phyloP scores from a whole-genome alignment of 2,329 filamentous ascomycete species.

The Pseudogymnoascus sp. region DNA sequence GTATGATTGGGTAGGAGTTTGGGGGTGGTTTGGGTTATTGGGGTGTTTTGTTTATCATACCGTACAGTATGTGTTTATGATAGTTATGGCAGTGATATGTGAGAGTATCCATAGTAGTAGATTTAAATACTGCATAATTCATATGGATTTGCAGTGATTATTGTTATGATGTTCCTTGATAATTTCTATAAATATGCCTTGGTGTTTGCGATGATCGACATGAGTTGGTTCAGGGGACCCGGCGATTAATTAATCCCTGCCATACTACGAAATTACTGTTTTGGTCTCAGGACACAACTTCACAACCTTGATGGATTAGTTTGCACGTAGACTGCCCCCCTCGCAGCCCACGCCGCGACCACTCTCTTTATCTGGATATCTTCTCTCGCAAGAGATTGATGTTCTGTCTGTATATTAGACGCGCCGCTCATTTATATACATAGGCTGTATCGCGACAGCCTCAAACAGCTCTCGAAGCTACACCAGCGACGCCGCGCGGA shows the following conservation, averaged over 20 bases:
- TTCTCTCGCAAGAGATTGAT: neutral
- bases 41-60: conserved; percentile 5
- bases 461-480: neutral
- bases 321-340: neutral
- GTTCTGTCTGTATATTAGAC: conserved; percentile 21
- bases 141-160: neutral
- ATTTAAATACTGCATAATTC: neutral
- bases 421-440: conserved; percentile 25
- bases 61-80: conserved; percentile 1
- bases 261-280: conserved; percentile 2
- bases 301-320: conserved; percentile 6
- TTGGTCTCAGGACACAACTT: conserved; percentile 4
- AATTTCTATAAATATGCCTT: neutral
- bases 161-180: neutral
- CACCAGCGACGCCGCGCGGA: neutral
- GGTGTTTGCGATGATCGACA: neutral
- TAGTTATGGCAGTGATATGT: neutral
- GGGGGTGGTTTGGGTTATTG: neutral
- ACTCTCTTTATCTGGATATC: conserved; percentile 3
- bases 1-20: neutral
- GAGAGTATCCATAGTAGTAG: neutral
- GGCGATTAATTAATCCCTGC: conserved; percentile 2
- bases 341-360: conserved; percentile 5
- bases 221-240: neutral
- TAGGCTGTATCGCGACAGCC: neutral